These are phyloP conservation scores for Biscogniauxia mediterranea DNA, from an alignment of 2,329 filamentous ascomycete species.

Conservation along the genomic window DNA sequence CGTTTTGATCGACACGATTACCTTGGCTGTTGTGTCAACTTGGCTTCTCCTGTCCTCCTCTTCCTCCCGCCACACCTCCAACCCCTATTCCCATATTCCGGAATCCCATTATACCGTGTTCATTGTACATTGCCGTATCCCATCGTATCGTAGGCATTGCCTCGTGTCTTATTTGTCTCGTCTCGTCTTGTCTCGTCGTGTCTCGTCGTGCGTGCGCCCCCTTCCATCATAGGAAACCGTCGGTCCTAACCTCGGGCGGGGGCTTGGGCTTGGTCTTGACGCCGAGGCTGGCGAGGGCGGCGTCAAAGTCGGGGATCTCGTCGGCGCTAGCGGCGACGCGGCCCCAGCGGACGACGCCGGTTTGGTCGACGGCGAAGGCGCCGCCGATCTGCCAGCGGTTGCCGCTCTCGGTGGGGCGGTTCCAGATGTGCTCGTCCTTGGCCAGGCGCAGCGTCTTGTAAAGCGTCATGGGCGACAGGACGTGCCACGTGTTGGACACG, in stretches of 20 bases:
- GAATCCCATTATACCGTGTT: background rate
- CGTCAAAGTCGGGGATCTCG: slow-evolving; percentile 53
- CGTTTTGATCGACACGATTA: background rate
- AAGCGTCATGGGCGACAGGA: slow-evolving; percentile 57
- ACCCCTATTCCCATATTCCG: too few relatives aligned
- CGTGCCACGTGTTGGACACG: slow-evolving; percentile 58
- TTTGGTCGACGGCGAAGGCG: slow-evolving; percentile 58
- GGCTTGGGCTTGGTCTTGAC: slow-evolving; percentile 46
- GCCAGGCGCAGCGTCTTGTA: slow-evolving; percentile 57
- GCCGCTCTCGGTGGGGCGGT: slow-evolving; percentile 63
- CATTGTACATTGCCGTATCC: background rate
- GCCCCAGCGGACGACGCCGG: slow-evolving; percentile 53
- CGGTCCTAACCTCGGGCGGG: slow-evolving; percentile 24
- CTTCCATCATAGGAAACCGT: slow-evolving; percentile 26
- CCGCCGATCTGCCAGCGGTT: slow-evolving; percentile 68
- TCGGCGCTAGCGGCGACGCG: slow-evolving; percentile 47
- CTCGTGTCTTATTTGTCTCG: background rate
- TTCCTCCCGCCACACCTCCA: background rate
- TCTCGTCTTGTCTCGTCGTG: background rate
- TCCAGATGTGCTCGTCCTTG: slow-evolving; percentile 64
- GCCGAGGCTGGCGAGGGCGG: slow-evolving; percentile 41
- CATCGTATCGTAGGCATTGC: background rate
- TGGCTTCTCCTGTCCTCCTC: background rate
- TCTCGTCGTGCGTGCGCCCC: background rate
- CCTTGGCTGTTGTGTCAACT: background rate